Percentiles rank a stretch among this genome's conserved stretches.
phyloP scores from a whole-genome alignment of 345 rosid genomes.

The Populus nigra region DNA sequence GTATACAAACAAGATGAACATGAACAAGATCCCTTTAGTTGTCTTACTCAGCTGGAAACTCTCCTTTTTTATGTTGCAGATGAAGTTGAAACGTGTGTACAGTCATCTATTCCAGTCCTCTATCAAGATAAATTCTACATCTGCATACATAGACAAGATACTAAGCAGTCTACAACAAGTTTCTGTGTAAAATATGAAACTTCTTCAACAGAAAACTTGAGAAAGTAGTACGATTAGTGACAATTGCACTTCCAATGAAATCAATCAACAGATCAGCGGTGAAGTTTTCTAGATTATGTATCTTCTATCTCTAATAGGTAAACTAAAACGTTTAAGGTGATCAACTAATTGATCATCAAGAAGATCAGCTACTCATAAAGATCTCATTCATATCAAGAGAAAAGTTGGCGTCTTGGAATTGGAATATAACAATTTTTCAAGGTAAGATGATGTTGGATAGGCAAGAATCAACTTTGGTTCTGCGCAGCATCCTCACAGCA shows the following conservation, averaged over 20 bases:
- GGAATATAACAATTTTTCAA: neutral
- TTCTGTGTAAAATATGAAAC: neutral
- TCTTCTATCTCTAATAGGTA: neutral
- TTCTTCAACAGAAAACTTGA: neutral
- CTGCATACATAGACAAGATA: constrained; percentile 7
- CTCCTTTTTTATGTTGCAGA: neutral
- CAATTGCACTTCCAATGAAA: neutral
- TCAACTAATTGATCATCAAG: neutral
- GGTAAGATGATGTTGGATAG: neutral
- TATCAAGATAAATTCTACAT: constrained; percentile 3
- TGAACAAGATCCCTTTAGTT: constrained; percentile 10
- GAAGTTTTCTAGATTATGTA: neutral
- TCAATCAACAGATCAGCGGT: neutral
- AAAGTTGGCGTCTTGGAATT: neutral
- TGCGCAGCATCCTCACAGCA: neutral
- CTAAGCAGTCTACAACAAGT: neutral
- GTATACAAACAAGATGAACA: constrained; percentile 6
- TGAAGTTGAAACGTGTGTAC: constrained; percentile 4
- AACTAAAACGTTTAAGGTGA: neutral
- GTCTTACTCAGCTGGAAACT: constrained; percentile 13
- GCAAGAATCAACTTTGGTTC: neutral
- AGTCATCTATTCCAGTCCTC: constrained; percentile 5
- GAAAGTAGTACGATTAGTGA: neutral
- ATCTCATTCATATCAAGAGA: neutral
- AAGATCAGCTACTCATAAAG: neutral